A percentile compares a stretch with the other conserved stretches of the same genome.
phyloP scores from a whole-genome alignment of 2,329 filamentous ascomycete species.

The Penicillium sp. region DNA sequence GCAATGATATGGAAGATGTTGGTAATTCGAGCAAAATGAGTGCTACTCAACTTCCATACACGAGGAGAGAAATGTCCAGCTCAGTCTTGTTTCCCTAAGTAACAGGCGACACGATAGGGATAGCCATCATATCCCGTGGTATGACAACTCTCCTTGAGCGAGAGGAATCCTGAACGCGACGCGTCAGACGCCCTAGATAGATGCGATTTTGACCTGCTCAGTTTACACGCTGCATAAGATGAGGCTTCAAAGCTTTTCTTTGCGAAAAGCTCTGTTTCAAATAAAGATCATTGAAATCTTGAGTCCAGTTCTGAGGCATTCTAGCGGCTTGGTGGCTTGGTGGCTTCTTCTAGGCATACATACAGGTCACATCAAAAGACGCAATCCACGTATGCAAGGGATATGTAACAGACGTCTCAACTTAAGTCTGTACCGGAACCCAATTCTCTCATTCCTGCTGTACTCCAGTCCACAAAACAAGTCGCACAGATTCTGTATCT shows the following conservation, averaged over 20 bases:
- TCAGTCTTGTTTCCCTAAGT: background rate
- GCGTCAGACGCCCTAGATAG: background rate
- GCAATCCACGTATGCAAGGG: slow-evolving; percentile 2
- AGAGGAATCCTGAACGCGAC: background rate
- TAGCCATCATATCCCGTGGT: background rate
- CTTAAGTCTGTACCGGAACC: slow-evolving; percentile 26
- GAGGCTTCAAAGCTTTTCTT: background rate
- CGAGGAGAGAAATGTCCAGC: background rate
- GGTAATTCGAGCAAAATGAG: background rate
- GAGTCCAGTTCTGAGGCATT: background rate
- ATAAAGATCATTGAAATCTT: background rate
- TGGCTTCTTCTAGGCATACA: background rate
- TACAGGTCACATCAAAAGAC: background rate
- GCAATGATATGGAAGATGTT: background rate
- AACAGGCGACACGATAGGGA: background rate
- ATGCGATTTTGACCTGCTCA: background rate
- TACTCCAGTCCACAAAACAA: too few species aligned
- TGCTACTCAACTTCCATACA: background rate
- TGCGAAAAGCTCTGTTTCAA: background rate
- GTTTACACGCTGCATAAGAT: background rate
- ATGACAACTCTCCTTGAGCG: background rate
- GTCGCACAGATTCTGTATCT: background rate
- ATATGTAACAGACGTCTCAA: background rate
- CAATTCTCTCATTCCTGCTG: too few species aligned
- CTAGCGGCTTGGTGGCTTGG: background rate